A percentile compares a stretch with the other conserved stretches of the same genome.
These are phyloP conservation scores for Colletotrichum magnum DNA, from an alignment of 2,329 filamentous ascomycete genomes.

Conservation along the genomic window DNA sequence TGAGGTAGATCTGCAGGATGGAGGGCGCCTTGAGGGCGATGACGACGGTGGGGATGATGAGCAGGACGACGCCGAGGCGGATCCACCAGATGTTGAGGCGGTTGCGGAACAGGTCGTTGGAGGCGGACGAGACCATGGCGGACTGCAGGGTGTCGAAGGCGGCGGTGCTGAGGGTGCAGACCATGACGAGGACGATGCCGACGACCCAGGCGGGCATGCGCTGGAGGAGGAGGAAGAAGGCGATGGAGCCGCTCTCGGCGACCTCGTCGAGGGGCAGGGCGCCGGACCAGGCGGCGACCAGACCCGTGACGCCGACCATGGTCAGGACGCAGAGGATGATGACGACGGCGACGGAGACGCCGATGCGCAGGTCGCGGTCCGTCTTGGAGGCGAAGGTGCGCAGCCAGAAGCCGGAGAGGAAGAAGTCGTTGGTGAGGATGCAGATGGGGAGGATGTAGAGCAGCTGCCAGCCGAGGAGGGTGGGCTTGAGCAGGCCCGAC, in stretches of 20 bases:
- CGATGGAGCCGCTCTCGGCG: constrained; percentile 72
- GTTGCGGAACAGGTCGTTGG: constrained; percentile 89
- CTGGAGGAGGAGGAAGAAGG: constrained; percentile 82
- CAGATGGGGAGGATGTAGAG: constrained; percentile 88
- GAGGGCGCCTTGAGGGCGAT: constrained; percentile 81
- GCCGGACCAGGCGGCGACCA: constrained; percentile 85
- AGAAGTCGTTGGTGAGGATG: constrained; percentile 88
- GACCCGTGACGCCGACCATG: constrained; percentile 79
- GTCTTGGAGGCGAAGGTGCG: constrained; percentile 85
- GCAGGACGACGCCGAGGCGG: constrained; percentile 75
- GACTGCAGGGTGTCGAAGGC: constrained; percentile 87
- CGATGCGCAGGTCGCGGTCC: constrained; percentile 83
- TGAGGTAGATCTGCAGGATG: constrained; percentile 86
- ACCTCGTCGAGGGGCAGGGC: constrained; percentile 75
- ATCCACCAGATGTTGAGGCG: constrained; percentile 82
- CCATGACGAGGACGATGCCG: constrained; percentile 85
- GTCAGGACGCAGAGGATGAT: constrained; percentile 78
- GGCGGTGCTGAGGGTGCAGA: constrained; percentile 81
- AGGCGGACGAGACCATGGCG: constrained; percentile 87
- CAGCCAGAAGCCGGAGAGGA: constrained; percentile 87
- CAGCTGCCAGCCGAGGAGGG: constrained; percentile 85
- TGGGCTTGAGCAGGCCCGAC: constrained; percentile 78
- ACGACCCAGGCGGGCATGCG: constrained; percentile 85
- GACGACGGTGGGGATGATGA: constrained; percentile 82
- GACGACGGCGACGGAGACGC: constrained; percentile 76